Conservation (phyloP, 2,329 filamentous ascomycete species). For the Trichoderma hamatum region DNA sequence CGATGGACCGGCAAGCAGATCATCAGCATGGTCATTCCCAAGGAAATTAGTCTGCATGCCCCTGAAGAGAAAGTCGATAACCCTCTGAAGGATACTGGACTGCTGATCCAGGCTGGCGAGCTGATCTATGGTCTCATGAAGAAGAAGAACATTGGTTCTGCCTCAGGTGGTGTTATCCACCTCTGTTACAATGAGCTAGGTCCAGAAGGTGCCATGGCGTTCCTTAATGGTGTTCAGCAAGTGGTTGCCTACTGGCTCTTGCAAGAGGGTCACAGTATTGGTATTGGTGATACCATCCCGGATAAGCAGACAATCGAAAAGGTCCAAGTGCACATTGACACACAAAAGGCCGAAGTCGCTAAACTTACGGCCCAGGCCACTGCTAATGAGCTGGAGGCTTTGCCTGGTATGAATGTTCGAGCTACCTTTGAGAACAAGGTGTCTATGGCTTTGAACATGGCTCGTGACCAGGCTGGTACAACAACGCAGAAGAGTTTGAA, state of each 20-base stretch:
- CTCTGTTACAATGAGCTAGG: constrained; percentile 96
- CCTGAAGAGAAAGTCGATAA: constrained; percentile 63
- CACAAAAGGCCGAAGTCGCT: constrained; percentile 80
- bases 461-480: constrained; percentile 94
- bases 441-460: constrained; percentile 88
- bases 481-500: constrained; percentile 90
- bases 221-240: constrained; percentile 93
- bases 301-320: constrained; percentile 81
- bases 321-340: constrained; percentile 79
- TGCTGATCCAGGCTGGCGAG: constrained; percentile 84
- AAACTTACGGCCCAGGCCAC: constrained; percentile 77
- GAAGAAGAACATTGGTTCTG: constrained; percentile 93
- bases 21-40: constrained; percentile 87
- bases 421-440: constrained; percentile 98
- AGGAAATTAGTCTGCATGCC: constrained; percentile 77
- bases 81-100: constrained; percentile 73
- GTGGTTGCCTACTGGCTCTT: constrained; percentile 97
- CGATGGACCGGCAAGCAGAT: constrained; percentile 99
- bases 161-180: constrained; percentile 88
- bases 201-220: constrained; percentile 81
- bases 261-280: constrained; percentile 95
- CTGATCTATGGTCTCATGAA: constrained; percentile 87
- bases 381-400: constrained; percentile 82
- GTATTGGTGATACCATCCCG: constrained; percentile 97
- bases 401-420: constrained; percentile 97